These are phyloP conservation scores for Eucalyptus erythrocorys DNA, from an alignment of 345 rosid genomes.

Conservation along the genomic window DNA sequence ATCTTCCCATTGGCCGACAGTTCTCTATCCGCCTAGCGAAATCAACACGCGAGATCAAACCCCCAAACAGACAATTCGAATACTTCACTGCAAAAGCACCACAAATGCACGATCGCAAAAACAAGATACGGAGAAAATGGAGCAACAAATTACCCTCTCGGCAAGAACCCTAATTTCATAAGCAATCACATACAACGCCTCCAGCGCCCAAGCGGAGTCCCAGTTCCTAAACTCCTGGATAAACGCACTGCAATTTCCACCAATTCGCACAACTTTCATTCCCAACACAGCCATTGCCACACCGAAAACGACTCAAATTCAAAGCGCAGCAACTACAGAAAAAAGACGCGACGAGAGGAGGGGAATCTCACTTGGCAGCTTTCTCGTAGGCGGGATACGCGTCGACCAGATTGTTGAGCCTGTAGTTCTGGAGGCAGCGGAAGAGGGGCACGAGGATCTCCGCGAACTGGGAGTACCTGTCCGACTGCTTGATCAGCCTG, in stretches of 20 bases:
- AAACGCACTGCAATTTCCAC: slow-evolving; percentile 46
- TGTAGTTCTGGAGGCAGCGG: slow-evolving; percentile 71
- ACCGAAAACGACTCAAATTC: background rate
- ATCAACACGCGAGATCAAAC: background rate
- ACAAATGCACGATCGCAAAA: background rate
- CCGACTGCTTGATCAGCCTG: slow-evolving; percentile 71
- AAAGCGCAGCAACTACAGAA: background rate
- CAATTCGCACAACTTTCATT: background rate
- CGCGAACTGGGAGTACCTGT: slow-evolving; percentile 51
- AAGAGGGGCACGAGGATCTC: slow-evolving; percentile 58
- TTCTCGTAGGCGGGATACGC: slow-evolving; percentile 74
- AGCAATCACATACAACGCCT: slow-evolving; percentile 71
- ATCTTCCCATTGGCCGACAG: slow-evolving; percentile 72
- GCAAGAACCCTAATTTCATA: slow-evolving; percentile 95
- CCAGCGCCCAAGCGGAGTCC: slow-evolving; percentile 97
- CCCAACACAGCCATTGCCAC: background rate
- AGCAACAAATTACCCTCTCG: slow-evolving; percentile 48
- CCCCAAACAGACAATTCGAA: background rate
- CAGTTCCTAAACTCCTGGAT: slow-evolving; percentile 98
- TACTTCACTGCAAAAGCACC: background rate
- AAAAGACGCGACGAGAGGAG: background rate
- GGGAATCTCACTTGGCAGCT: slow-evolving; percentile 46
- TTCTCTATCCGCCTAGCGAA: slow-evolving; percentile 69
- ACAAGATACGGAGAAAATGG: background rate
- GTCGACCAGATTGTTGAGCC: slow-evolving; percentile 58